Base-by-base conservation (phyloP, 108 stramenopile species). In the Pseudonitzschia pungens region DNA sequence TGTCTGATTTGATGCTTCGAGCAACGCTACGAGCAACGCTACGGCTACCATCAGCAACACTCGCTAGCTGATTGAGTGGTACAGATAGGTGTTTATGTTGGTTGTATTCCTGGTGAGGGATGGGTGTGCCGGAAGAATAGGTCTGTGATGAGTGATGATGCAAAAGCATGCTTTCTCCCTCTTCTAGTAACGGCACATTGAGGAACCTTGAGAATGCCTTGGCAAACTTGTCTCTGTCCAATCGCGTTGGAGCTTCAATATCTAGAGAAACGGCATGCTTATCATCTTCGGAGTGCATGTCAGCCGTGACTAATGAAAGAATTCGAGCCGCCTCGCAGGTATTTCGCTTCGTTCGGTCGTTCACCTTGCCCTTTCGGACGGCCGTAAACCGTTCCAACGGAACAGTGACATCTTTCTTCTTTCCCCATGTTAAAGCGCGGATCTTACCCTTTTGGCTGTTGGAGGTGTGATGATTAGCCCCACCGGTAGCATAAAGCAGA, bases 191-290 rank as follows among this genome's bases (percentile, higher is more conserved):
- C 9, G 91, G 91, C 33, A 95, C 81, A 11, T 77, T 78, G 55
- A 95, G 75, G 80, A 95, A 95, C 43, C 77, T 68, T 5, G 89
- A 62, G 81, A 95, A 95, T 20, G 94, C 94, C 59, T 71, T 79
- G 14, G 94, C 94, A 76, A 92, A 92, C 71, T 92, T 95, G 74
- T 95, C 94, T 60, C 94, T 80, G 76, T 95, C 94, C 73, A 89
- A 65, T 42, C 74, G 70, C 0, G 94, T 92, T 20, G 94, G 94
- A 44, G 94, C 94, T 73, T 95, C 94, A 65, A 95, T 91, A 70
- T 95, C 94, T 15, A 95, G 71, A 65, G 85, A 81, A 10, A 79
- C 75, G 68, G 65, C 73, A 20, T 81, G 68, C 7, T 79, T 80
- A 12, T 27, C 22, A 21, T 67, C 21, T 48, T 26, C 32, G n/a